These are phyloP conservation scores for Microbotryum silenes-acaulis DNA, from an alignment of 1,284 basidiomycete species.

Conservation along the genomic window DNA sequence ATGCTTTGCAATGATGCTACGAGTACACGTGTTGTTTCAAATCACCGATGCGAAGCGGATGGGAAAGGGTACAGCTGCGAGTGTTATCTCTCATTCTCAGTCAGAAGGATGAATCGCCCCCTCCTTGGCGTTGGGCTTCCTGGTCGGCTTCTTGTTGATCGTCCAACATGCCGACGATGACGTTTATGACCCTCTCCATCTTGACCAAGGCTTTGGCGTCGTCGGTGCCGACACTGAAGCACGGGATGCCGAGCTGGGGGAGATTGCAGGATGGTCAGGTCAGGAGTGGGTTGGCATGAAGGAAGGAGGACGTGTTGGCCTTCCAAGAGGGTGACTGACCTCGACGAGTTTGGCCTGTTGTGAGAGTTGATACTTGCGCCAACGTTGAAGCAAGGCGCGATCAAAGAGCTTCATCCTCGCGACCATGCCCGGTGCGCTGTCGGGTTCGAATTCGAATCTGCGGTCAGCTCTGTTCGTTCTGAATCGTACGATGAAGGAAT, in stretches of 20 bases:
- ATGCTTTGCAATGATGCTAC: no score
- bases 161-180: constrained; percentile 28
- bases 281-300: no score
- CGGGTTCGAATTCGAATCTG: no score
- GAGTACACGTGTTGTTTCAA: no score
- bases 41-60: no score
- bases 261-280: no score
- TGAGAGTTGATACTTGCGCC: constrained; percentile 10
- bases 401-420: constrained; percentile 17
- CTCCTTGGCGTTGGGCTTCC: neutral
- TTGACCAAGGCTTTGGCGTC: constrained; percentile 15
- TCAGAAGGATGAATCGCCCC: no score
- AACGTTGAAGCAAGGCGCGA: constrained; percentile 2
- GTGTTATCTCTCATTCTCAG: no score
- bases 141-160: constrained; percentile 10
- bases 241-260: constrained; percentile 22
- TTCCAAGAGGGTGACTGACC: neutral
- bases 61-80: no score
- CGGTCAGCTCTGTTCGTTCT: no score
- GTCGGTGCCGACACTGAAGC: constrained; percentile 13
- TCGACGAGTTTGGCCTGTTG: constrained; percentile 15
- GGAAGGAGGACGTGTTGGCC: neutral
- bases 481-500: no score
- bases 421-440: neutral
- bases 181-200: constrained; percentile 21